Evolutionary conservation across 1,139 yeast genomes (phyloP).

Genomic region (Wickerhamiella infanticola): DNA sequence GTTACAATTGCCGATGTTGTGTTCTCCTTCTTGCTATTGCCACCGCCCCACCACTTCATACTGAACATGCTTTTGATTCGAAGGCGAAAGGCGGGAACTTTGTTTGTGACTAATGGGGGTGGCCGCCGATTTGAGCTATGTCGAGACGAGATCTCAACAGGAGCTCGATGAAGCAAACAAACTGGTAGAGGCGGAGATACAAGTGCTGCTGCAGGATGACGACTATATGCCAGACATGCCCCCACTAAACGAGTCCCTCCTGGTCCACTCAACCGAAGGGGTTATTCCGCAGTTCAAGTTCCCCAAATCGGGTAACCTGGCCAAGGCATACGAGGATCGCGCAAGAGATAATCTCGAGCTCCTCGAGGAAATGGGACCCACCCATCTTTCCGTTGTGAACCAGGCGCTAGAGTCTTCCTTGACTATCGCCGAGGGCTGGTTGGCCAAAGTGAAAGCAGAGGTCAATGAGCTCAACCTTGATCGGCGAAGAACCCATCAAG

Average conservation of each 20-base stretch:
- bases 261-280: background rate
- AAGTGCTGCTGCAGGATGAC: background rate
- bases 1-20: slow-evolving; percentile 90
- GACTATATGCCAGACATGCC: background rate
- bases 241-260: background rate
- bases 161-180: background rate
- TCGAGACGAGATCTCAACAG: background rate
- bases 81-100: background rate
- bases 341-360: background rate
- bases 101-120: background rate
- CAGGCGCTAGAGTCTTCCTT: background rate
- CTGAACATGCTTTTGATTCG: slow-evolving; percentile 3
- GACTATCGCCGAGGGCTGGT: background rate
- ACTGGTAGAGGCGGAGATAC: background rate
- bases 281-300: background rate
- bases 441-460: background rate
- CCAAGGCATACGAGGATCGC: background rate
- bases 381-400: background rate
- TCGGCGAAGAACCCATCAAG: background rate
- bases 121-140: background rate
- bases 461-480: background rate
- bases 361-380: background rate
- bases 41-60: slow-evolving; percentile 31
- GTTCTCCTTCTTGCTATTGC: slow-evolving; percentile 48
- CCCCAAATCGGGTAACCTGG: background rate